phyloP scores from a whole-genome alignment of 163 green algal genomes.

The Volvox carteri region DNA sequence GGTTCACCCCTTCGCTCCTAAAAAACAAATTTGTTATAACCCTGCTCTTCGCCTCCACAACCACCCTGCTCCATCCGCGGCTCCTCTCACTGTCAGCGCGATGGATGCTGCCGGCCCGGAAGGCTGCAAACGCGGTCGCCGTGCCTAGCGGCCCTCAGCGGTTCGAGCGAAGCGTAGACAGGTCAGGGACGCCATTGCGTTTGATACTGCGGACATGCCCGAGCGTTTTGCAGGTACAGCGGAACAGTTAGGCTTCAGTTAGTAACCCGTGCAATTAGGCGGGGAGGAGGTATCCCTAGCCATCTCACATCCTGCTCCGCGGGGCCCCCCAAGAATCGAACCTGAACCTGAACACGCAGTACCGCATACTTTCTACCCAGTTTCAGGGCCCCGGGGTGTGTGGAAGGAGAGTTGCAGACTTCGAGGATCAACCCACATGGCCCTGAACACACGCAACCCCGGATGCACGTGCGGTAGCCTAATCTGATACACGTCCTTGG shows the following conservation, averaged over 20 bases:
- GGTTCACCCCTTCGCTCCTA: not conserved
- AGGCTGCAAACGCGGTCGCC: not conserved
- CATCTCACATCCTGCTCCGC: too few relatives aligned
- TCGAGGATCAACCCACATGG: not conserved
- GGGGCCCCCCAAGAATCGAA: not conserved
- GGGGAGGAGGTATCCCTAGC: not conserved
- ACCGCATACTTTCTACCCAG: not conserved
- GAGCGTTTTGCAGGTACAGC: not conserved
- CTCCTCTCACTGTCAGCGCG: not conserved
- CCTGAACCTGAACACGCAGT: not conserved
- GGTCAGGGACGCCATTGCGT: conserved; percentile 65
- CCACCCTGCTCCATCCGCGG: not conserved
- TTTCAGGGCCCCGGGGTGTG: not conserved
- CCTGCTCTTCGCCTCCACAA: not conserved
- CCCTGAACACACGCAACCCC: not conserved
- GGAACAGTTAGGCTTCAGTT: too few relatives aligned
- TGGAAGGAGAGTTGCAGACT: not conserved
- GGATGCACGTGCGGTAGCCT: not conserved
- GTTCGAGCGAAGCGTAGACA: conserved; percentile 55
- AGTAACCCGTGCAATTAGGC: not conserved
- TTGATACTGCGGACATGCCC: conserved; percentile 55
- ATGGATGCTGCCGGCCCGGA: not conserved
- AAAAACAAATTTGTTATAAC: not conserved
- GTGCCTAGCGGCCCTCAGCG: not conserved
- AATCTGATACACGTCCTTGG: not conserved